Base-by-base conservation (phyloP, 2,329 filamentous ascomycete genomes). In the Hymenoscyphus occultus region DNA sequence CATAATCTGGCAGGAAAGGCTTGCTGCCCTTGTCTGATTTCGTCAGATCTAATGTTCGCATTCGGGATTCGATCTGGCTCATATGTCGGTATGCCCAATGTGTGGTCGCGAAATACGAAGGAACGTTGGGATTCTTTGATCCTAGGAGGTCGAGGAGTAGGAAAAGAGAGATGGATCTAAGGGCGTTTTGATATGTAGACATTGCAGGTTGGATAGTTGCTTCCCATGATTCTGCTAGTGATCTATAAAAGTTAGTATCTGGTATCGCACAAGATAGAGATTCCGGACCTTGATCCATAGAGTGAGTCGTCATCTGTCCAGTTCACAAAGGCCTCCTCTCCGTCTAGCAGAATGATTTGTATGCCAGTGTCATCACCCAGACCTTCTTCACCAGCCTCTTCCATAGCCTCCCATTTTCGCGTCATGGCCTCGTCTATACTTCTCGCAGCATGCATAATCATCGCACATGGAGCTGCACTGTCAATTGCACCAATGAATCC, bases 401-500 rank as follows among this genome's bases (percentile, higher is more conserved):
- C 77, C 85, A 93, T 91, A 39, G 83, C 83, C 39, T 85, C 83
- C 91, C 95, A 98, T 78, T 94, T 96, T 74, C 83, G 84, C 39
- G 89, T 91, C 75, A 98, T 79, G 2, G 91, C 92, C 1, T 80
- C 83, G 73, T 98, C 93, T 57, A 99, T 86, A 68, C 87, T 91
- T 70, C 89, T 83, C 67, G 93, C 91, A 13, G 90, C 87, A 76
- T 97, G 91, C 86, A 99, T 84, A 65, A 99, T 82, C 83, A 98
- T 93, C 0, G 95, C 95, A 77, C 94, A 98, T 10, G 95, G 93
- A 19, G 91, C 95, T 1, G 95, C 95, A 72, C 92, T 97, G 75
- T 99, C 95, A 14, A 87, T 96, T 0, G 94, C 95, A 0, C 95
- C 95, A 65, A 99, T 90, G 76, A 99, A 99, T 0, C 93, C 94